Evolutionary conservation across 129 eudicot genomes (phyloP).

Genomic region (Kitagawia praeruptora): DNA sequence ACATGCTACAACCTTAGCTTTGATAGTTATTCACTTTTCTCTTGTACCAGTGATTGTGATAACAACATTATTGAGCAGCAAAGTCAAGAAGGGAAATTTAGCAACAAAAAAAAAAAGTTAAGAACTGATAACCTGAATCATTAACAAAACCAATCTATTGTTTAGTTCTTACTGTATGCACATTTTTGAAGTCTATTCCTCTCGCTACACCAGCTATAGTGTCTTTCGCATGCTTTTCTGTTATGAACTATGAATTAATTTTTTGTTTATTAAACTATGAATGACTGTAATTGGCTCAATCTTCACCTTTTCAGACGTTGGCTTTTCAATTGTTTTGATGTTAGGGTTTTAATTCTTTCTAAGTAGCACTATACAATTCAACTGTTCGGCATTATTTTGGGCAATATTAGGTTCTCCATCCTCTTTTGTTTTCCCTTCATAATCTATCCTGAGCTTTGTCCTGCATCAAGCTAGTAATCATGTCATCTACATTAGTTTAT

Average conservation of each 20-base stretch:
- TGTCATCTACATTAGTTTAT: background rate
- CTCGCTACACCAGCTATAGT: conserved; percentile 87
- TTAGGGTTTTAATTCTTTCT: background rate
- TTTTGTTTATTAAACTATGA: no score
- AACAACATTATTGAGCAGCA: background rate
- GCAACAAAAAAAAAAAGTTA: no score
- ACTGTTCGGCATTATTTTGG: background rate
- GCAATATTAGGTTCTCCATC: background rate
- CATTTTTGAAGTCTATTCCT: conserved; percentile 97
- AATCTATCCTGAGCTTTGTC: background rate
- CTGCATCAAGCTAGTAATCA: background rate
- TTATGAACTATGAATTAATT: no score
- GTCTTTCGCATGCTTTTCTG: conserved; percentile 58
- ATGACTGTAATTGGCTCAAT: no score
- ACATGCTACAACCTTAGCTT: background rate
- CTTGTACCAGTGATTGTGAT: background rate
- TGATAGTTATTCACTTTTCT: background rate
- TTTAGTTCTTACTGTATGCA: conserved; percentile 60
- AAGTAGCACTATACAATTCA: background rate
- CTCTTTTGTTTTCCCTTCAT: background rate
- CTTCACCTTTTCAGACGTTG: no score
- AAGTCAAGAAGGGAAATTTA: background rate
- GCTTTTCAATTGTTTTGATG: background rate
- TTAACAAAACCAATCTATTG: background rate
- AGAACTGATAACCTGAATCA: background rate